Evolutionary conservation across 495 filamentous ascomycete genomes (phyloP).

Genomic region (Geopyxis carbonaria): DNA sequence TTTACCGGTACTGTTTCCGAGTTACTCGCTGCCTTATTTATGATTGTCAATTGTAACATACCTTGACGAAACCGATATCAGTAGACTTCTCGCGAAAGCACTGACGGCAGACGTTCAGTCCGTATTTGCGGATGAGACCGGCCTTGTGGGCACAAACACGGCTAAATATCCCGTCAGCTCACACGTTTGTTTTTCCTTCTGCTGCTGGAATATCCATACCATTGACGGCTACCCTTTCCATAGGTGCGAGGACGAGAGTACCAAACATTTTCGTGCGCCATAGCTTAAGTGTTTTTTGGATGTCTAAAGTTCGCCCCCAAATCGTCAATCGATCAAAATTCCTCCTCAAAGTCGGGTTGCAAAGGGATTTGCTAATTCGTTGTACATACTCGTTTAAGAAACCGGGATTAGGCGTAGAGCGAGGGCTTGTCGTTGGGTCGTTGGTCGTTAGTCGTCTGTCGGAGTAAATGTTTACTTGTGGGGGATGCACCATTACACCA

Average conservation of each 20-base stretch:
- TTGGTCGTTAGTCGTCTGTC: background rate
- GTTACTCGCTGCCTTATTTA: background rate
- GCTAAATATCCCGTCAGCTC: conserved; percentile 34
- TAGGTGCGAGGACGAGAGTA: conserved; percentile 92
- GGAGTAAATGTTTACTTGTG: no score
- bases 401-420: background rate
- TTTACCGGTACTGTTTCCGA: conserved; percentile 17
- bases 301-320: background rate
- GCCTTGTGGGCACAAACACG: conserved; percentile 90
- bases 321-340: background rate
- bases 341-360: background rate
- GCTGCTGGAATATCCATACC: conserved; percentile 47
- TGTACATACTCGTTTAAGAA: conserved; percentile 2
- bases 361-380: background rate
- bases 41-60: conserved; percentile 29
- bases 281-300: conserved; percentile 37
- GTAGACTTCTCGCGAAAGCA: conserved; percentile 95
- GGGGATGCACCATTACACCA: no score
- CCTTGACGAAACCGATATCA: conserved; percentile 98
- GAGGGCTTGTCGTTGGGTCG: background rate
- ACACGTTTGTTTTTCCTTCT: conserved; percentile 14
- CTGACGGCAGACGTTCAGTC: conserved; percentile 98
- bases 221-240: conserved; percentile 83
- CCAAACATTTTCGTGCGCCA: conserved; percentile 99
- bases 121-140: conserved; percentile 97